Percentiles rank a stretch among this genome's conserved stretches.
Conservation (phyloP, 768 basidiomycete genomes). For the Boletus tylopilopsis region DNA sequence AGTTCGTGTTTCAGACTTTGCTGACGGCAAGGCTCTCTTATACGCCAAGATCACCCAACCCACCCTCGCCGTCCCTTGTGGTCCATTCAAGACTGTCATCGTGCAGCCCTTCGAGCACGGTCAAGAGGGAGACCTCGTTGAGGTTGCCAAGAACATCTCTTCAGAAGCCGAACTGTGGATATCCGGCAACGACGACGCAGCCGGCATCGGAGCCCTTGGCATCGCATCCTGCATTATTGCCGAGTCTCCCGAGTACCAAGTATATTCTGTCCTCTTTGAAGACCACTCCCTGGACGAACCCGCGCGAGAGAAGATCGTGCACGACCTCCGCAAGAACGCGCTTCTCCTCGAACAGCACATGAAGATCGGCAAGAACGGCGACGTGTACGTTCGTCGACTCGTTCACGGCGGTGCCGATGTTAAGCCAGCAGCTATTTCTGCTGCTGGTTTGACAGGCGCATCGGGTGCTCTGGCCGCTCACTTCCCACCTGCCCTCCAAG, state of each 20-base stretch:
- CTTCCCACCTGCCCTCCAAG: constrained; percentile 16
- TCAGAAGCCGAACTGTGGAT: constrained; percentile 28
- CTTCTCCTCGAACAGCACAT: constrained; percentile 29
- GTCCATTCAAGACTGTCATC: constrained; percentile 25
- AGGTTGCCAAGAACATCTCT: constrained; percentile 23
- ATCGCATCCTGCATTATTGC: constrained; percentile 27
- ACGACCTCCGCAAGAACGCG: constrained; percentile 24
- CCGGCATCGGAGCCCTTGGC: constrained; percentile 29
- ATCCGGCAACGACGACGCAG: constrained; percentile 28
- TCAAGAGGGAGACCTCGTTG: constrained; percentile 25
- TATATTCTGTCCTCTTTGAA: constrained; percentile 28
- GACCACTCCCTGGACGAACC: constrained; percentile 23
- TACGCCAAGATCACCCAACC: constrained; percentile 14
- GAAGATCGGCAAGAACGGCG: constrained; percentile 25
- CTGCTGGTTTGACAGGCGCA: constrained; percentile 8
- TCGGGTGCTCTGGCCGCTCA: constrained; percentile 16
- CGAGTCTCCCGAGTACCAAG: constrained; percentile 28
- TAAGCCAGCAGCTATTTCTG: constrained; percentile 11
- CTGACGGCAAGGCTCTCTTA: constrained; percentile 10
- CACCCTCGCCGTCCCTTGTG: constrained; percentile 10
- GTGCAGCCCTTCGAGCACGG: constrained; percentile 26
- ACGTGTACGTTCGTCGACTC: constrained; percentile 27
- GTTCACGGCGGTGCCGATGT: constrained; percentile 25
- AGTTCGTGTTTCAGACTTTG: constrained; percentile 10
- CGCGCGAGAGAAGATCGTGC: constrained; percentile 22